Conservation (phyloP, 2,329 filamentous ascomycete genomes). For the Aotearoamyces nothofagi region DNA sequence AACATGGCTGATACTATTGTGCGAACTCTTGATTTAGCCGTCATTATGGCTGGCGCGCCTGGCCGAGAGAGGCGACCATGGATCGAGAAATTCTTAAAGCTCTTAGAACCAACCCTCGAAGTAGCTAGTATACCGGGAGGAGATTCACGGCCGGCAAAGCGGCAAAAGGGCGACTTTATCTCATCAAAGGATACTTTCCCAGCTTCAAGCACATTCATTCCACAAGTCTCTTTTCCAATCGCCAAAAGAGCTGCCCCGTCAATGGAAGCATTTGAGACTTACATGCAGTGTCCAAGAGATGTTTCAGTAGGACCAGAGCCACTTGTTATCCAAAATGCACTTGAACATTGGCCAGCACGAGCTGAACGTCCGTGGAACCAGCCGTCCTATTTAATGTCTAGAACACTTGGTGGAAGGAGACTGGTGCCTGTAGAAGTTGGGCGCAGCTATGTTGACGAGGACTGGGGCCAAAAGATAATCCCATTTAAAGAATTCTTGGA, state of each 20-base stretch:
- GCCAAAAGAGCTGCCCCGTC: conserved; percentile 28
- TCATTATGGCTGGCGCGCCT: conserved; percentile 17
- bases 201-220: conserved; percentile 21
- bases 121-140: neutral
- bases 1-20: conserved; percentile 6
- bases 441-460: conserved; percentile 71
- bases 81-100: conserved; percentile 43
- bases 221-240: conserved; percentile 26
- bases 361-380: conserved; percentile 51
- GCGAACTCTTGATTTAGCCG: conserved; percentile 16
- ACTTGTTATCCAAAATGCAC: conserved; percentile 51
- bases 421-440: conserved; percentile 81
- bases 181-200: conserved; percentile 8
- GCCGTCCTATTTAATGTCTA: conserved; percentile 57
- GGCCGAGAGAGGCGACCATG: conserved; percentile 2
- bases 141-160: conserved; percentile 7
- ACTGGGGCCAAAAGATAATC: conserved; percentile 73
- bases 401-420: conserved; percentile 61
- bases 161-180: conserved; percentile 6
- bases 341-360: conserved; percentile 66
- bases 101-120: conserved; percentile 41
- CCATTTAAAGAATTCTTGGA: conserved; percentile 57
- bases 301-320: conserved; percentile 33
- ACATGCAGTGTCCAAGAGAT: conserved; percentile 32
- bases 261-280: conserved; percentile 43